Conservation (phyloP, 768 basidiomycete genomes). For the Collybiopsis confluens region DNA sequence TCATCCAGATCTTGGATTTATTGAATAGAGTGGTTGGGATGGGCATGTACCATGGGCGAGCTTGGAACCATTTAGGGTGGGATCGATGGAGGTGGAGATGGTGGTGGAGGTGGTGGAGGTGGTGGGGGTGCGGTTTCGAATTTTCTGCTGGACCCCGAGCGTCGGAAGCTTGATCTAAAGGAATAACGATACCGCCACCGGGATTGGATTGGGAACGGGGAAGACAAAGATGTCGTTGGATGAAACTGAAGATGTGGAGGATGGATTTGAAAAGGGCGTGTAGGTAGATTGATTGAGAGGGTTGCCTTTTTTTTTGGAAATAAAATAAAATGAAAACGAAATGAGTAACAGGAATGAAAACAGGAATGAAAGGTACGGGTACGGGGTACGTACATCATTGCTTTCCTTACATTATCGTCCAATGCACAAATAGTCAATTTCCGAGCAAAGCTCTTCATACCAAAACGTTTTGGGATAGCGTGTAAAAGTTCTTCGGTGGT, state of each 20-base stretch:
- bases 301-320: conserved; percentile 36
- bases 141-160: too few relatives aligned
- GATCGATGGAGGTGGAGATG: neutral
- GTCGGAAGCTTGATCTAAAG: conserved; percentile 3
- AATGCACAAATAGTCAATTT: conserved; percentile 32
- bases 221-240: conserved; percentile 35
- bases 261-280: conserved; percentile 20
- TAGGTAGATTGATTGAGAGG: conserved; percentile 30
- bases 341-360: too few relatives aligned
- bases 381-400: conserved; percentile 39
- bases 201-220: conserved; percentile 25
- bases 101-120: neutral
- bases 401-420: conserved; percentile 39
- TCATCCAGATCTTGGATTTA: conserved; percentile 23
- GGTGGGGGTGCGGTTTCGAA: too few relatives aligned
- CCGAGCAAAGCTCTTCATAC: conserved; percentile 31
- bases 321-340: too few relatives aligned
- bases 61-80: conserved; percentile 20
- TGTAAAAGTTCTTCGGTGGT: conserved; percentile 39
- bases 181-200: conserved; percentile 11
- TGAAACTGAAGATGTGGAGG: conserved; percentile 22
- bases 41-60: conserved; percentile 46
- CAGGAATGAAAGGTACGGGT: too few relatives aligned
- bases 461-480: conserved; percentile 30
- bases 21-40: conserved; percentile 23